Base-by-base conservation (phyloP, 352 stramenopile genomes). In the Phytophthora vignae region DNA sequence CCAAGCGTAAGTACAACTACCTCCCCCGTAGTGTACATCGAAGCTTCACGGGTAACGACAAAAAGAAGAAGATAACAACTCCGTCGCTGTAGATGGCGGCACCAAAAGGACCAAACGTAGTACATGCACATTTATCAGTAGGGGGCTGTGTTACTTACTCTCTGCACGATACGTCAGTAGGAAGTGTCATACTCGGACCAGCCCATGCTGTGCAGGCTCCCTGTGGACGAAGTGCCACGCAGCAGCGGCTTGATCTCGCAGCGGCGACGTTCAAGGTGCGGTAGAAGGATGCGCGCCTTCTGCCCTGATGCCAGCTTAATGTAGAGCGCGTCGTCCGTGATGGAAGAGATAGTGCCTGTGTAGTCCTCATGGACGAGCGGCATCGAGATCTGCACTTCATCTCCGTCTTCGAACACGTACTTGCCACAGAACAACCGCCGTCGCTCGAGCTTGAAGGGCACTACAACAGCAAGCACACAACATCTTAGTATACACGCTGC, bases 321-420 rank as follows among this genome's bases (percentile, higher is more conserved):
- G 67, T 83, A 91, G 54, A 94, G 82, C n/a, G 85, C 87, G 59
- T 93, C 79, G 64, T 89, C 74, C 3, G 81, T 86, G 31, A 96
- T 81, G 21, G 88, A 93, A 60, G 79, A 86, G 65, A 96, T 92
- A 21, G 77, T 88, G 59, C 88, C 88, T n/a, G 88, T 83, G 72
- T 92, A 96, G 40, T 93, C 74, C 66, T 92, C 81, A 29, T 89
- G 73, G 40, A 91, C 73, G 15, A 93, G 65, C 1, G 85, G 81
- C 52, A 87, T 87, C 8, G 78, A 85, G 55, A 94, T 64, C 9
- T 89, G 77, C 29, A 94, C 85, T 62, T 96, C 88, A 52, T 96
- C 88, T 42, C 88, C 88, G 46, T 96, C 87, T 64, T 94, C 85
- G 64, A 93, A 92, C 8, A 93, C 71, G 61, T 92, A 88, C 66